Evolutionary conservation across 495 filamentous ascomycete species (phyloP).

Genomic region (Neurospora hispaniola): DNA sequence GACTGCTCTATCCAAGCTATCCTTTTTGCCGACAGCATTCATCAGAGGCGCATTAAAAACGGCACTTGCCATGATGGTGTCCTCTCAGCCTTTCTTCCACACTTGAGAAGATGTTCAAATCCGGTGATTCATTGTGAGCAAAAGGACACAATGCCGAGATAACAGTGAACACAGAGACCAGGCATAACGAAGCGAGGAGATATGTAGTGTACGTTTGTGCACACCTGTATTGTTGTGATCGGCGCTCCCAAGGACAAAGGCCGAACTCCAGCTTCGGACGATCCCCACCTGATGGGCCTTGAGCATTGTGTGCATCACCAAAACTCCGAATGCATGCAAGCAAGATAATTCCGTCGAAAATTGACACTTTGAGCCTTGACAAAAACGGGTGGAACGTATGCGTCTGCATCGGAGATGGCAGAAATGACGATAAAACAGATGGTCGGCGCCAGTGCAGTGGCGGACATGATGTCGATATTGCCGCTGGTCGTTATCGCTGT

Average conservation of each 20-base stretch:
- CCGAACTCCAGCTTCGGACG: not conserved
- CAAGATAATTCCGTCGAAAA: not conserved
- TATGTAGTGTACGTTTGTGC: no score
- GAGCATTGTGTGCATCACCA: not conserved
- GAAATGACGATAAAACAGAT: not conserved
- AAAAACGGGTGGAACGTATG: not conserved
- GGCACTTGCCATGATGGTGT: not conserved
- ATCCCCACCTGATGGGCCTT: not conserved
- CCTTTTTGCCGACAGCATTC: not conserved
- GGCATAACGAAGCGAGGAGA: not conserved
- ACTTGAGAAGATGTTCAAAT: not conserved
- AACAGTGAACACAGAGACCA: not conserved
- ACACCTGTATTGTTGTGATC: not conserved
- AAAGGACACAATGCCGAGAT: not conserved
- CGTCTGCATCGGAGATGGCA: not conserved
- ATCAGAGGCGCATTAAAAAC: not conserved
- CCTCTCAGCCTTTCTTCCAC: not conserved
- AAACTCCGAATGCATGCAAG: not conserved
- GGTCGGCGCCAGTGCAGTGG: not conserved
- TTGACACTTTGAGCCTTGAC: not conserved
- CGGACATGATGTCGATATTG: not conserved
- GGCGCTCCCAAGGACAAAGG: not conserved
- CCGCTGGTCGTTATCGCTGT: not conserved
- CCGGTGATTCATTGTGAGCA: not conserved
- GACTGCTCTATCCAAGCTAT: not conserved